phyloP scores from a whole-genome alignment of 2,329 filamentous ascomycete species.

The Colletotrichum chlorophyti region DNA sequence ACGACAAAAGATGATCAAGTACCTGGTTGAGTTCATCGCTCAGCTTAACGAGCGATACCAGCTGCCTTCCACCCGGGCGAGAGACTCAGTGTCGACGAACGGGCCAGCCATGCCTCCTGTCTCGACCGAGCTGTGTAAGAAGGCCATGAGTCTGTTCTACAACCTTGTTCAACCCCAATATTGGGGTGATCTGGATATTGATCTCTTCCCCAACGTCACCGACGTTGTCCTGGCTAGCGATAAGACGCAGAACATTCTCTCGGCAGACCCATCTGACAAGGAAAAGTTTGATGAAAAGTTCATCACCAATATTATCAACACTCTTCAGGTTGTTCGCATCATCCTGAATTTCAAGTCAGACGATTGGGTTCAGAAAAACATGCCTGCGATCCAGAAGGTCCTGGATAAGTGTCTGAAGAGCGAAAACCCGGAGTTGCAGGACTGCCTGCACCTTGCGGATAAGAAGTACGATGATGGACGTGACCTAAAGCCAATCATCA shows the following conservation, averaged over 20 bases:
- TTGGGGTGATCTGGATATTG: conserved; percentile 91
- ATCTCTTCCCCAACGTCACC: conserved; percentile 88
- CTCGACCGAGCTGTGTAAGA: conserved; percentile 82
- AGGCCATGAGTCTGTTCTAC: conserved; percentile 80
- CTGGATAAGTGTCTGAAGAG: conserved; percentile 88
- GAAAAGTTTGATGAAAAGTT: conserved; percentile 85
- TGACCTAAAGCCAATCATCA: conserved; percentile 76
- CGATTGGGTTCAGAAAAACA: conserved; percentile 86
- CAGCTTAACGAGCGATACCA: conserved; percentile 86
- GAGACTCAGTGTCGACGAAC: conserved; percentile 55
- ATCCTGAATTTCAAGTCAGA: conserved; percentile 87
- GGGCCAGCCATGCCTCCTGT: conserved; percentile 57
- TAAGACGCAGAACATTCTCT: conserved; percentile 68
- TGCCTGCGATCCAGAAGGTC: conserved; percentile 82
- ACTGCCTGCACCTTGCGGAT: conserved; percentile 82
- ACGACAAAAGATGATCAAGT: conserved; percentile 87
- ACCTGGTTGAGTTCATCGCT: conserved; percentile 93
- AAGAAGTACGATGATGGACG: conserved; percentile 73
- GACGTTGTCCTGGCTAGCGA: conserved; percentile 86
- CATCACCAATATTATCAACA: conserved; percentile 88
- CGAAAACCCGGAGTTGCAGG: conserved; percentile 91
- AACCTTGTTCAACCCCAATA: conserved; percentile 86
- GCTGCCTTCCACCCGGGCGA: conserved; percentile 73
- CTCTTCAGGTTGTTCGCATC: conserved; percentile 88
- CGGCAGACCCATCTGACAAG: conserved; percentile 66